Evolutionary conservation across 2,329 filamentous ascomycete species (phyloP), one percentile per base, ranked within the genome.

Genomic region (Aspergillus fijiensis): DNA sequence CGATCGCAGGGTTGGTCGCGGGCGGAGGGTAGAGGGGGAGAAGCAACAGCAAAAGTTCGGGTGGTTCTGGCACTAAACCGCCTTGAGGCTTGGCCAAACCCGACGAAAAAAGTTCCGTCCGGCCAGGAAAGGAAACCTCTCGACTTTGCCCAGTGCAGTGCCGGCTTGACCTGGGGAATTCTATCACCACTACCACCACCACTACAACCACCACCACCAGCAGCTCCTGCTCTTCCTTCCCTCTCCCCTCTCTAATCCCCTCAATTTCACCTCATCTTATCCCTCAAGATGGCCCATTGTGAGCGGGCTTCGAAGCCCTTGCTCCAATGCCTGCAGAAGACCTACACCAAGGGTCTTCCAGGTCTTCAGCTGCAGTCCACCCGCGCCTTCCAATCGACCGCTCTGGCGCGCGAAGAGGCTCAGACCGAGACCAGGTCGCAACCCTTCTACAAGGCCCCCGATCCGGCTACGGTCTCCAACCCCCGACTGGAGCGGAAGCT

Each of bases 381-480:
- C 60, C 81, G 83, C 50, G 71, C 78, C 66, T 81, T 85, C 65
- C 81, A 81, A 58, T 79, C 79, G 53, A 79, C 83, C 27, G 70
- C 79, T 50, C 65, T 70, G 49, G 69, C 71, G 60, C 71, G 72
- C 59, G 79, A 81, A 68, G 80, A 82, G 65, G 69, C 76, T 63
- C 78, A 82, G 71, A 68, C 71, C 57, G 74, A 79, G 66, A 56
- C 67, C 25, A 62, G 71, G 61, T 75, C 67, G 59, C 65, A 72
- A 68, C 71, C 78, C 47, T 80, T 79, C 67, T 72, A 79, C 70
- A 77, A 74, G 65, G 67, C 73, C 19, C 77, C 76, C 21, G 85
- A 92, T 72, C 89, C 88, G n/a, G 81, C 85, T 63, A 87, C 85
- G n/a, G 89, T 90, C 27, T 82, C 85, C 49, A 86, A 82, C 51